Percentiles rank a stretch among this genome's conserved stretches.
Evolutionary conservation across 345 rosid genomes (phyloP).

Genomic region (Corymbia maculata): DNA sequence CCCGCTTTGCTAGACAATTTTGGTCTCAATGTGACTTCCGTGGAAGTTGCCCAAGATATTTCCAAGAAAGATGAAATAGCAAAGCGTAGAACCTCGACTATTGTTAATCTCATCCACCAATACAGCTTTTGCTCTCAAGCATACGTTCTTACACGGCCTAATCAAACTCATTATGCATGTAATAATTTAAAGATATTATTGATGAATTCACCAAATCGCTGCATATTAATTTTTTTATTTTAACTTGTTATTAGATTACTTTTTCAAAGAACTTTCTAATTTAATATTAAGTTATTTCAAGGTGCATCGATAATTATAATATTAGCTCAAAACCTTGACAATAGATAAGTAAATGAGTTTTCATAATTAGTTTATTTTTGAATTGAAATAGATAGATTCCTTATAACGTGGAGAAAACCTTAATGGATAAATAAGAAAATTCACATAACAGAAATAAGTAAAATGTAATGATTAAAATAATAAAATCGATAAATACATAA

Average conservation of each 20-base stretch:
- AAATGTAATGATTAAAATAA: neutral
- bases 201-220: neutral
- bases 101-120: too few species aligned
- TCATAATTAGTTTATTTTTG: too few species aligned
- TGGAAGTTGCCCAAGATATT: too few species aligned
- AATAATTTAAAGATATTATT: neutral
- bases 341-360: neutral
- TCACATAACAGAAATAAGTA: neutral
- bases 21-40: too few species aligned
- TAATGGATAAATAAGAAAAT: neutral
- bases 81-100: too few species aligned
- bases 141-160: neutral
- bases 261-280: neutral
- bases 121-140: too few species aligned
- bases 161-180: neutral
- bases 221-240: too few species aligned
- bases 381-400: neutral
- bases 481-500: accelerated
- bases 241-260: neutral
- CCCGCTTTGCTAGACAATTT: neutral
- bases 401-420: neutral
- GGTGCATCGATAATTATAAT: neutral
- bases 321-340: too few species aligned
- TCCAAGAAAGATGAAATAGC: too few species aligned
- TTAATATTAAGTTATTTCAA: neutral